Evolutionary conservation across 768 basidiomycete species (phyloP).

Genomic region (Collybiopsis luxurians): DNA sequence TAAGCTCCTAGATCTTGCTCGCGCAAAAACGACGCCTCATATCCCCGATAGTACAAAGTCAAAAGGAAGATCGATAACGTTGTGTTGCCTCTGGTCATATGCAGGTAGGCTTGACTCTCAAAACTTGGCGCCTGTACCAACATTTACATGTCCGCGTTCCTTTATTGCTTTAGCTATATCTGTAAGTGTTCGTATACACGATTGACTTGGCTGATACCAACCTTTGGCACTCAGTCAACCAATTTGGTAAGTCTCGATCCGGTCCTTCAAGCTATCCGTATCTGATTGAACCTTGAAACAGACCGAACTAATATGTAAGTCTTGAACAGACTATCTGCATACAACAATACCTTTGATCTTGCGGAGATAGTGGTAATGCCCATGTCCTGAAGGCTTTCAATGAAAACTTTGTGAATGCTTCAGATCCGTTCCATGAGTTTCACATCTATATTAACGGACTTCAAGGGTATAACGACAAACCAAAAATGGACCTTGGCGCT

Average conservation of each 20-base stretch:
- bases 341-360: background rate
- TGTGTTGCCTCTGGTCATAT: constrained; percentile 48
- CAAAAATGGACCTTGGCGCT: constrained; percentile 55
- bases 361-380: constrained; percentile 46
- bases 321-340: background rate
- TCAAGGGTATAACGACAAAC: constrained; percentile 48
- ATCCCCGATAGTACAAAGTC: constrained; percentile 23
- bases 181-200: constrained; percentile 33
- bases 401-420: constrained; percentile 41
- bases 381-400: constrained; percentile 53
- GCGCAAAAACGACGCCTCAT: constrained; percentile 1
- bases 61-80: constrained; percentile 49
- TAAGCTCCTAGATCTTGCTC: constrained; percentile 11
- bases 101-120: constrained; percentile 32
- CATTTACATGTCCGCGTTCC: too few species aligned
- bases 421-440: background rate
- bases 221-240: constrained; percentile 33
- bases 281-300: constrained; percentile 14
- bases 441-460: background rate
- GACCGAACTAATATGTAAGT: constrained; percentile 56
- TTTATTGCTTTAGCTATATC: constrained; percentile 44
- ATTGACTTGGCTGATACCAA: constrained; percentile 9
- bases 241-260: constrained; percentile 34
- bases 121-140: too few species aligned
- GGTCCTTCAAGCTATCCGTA: background rate